Percentiles rank a stretch among this genome's conserved stretches.
These are phyloP conservation scores for Ambrosiella cleistominuta DNA, from an alignment of 2,329 filamentous ascomycete species.

Conservation along the genomic window DNA sequence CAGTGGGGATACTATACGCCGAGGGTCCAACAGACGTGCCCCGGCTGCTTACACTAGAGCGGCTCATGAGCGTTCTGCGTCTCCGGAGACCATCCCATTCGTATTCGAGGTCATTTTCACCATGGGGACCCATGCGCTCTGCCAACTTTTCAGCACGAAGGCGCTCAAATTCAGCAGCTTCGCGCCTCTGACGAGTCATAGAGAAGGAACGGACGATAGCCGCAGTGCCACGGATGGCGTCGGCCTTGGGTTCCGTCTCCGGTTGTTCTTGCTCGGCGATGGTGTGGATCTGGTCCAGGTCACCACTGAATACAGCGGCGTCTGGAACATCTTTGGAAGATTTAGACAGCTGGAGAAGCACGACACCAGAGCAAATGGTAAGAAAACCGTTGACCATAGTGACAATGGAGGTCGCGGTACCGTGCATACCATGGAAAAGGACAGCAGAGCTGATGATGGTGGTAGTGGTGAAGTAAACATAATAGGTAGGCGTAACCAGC, in stretches of 20 bases:
- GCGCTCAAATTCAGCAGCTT: constrained; percentile 60
- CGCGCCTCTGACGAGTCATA: constrained; percentile 54
- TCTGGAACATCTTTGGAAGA: constrained; percentile 96
- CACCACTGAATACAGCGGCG: constrained; percentile 75
- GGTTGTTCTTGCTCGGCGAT: constrained; percentile 90
- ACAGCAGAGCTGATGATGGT: constrained; percentile 90
- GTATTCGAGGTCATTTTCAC: constrained; percentile 50
- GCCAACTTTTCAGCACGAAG: constrained; percentile 60
- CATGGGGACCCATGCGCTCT: constrained; percentile 56
- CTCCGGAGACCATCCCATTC: constrained; percentile 87
- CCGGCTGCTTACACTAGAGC: constrained; percentile 8
- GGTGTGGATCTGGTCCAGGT: constrained; percentile 86
- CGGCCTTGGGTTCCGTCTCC: constrained; percentile 91
- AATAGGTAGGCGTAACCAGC: constrained; percentile 93
- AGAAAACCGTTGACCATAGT: constrained; percentile 89
- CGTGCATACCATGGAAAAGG: constrained; percentile 86
- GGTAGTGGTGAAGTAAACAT: constrained; percentile 92
- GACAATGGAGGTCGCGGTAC: constrained; percentile 59
- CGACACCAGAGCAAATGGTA: constrained; percentile 81
- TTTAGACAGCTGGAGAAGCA: constrained; percentile 89
- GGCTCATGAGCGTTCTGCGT: constrained; percentile 32
- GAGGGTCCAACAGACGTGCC: constrained; percentile 15
- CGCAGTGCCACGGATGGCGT: constrained; percentile 80
- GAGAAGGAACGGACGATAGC: constrained; percentile 77
- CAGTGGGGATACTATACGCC: constrained; percentile 5